Evolutionary conservation across 192 early-diverging fungal genomes (phyloP).

Genomic region (Backusella liffmaniae): DNA sequence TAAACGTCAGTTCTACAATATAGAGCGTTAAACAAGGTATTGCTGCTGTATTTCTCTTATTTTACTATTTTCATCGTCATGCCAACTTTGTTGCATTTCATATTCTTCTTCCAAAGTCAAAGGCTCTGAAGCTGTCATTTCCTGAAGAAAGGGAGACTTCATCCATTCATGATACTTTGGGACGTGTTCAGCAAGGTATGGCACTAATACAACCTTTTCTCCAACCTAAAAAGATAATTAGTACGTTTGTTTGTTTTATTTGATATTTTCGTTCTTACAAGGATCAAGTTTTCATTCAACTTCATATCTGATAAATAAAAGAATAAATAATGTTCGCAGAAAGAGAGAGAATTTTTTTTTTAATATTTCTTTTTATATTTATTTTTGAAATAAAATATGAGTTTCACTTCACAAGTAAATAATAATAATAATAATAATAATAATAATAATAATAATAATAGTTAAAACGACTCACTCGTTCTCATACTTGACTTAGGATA

Average conservation of each 20-base stretch:
- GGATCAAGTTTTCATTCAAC: slow-evolving; percentile 31
- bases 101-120: slow-evolving; percentile 92
- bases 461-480: too few species aligned
- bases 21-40: too few species aligned
- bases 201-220: slow-evolving; percentile 68
- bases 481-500: slow-evolving; percentile 8
- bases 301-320: slow-evolving; percentile 18
- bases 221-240: slow-evolving; percentile 46
- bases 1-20: slow-evolving; percentile 68
- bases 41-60: not conserved
- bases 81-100: slow-evolving; percentile 92
- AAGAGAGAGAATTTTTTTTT: slow-evolving; percentile 3
- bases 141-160: slow-evolving; percentile 85
- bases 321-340: not conserved
- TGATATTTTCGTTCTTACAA: slow-evolving; percentile 18
- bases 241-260: not conserved
- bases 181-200: slow-evolving; percentile 87
- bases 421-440: not conserved
- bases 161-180: slow-evolving; percentile 94
- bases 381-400: slow-evolving; percentile 2
- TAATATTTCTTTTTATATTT: not conserved
- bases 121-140: slow-evolving; percentile 96
- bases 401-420: not conserved
- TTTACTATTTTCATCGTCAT: slow-evolving; percentile 74
- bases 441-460: too few species aligned